These are phyloP conservation scores for Diaporthe ampelina DNA, from an alignment of 2,329 filamentous ascomycete genomes.

Conservation along the genomic window DNA sequence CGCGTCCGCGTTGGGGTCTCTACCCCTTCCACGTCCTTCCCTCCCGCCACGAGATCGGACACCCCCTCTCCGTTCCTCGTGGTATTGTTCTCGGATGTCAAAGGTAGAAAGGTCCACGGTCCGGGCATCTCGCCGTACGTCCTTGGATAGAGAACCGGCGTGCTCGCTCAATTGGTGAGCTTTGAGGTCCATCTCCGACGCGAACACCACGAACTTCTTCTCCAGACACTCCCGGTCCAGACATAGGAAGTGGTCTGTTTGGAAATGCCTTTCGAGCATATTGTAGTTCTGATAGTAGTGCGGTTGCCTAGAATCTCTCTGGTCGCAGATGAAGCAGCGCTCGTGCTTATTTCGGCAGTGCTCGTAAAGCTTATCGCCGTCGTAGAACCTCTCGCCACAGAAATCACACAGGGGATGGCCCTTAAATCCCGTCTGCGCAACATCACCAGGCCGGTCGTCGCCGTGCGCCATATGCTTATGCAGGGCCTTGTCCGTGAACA, in stretches of 20 bases:
- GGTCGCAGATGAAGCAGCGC: constrained; percentile 93
- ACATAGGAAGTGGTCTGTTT: constrained; percentile 88
- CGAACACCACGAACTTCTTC: constrained; percentile 98
- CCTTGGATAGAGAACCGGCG: constrained; percentile 83
- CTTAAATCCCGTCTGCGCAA: constrained; percentile 95
- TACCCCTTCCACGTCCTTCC: constrained; percentile 70
- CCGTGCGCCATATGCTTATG: constrained; percentile 90
- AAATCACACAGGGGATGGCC: constrained; percentile 96
- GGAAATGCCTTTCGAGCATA: constrained; percentile 87
- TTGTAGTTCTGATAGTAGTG: constrained; percentile 95
- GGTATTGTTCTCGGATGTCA: constrained; percentile 81
- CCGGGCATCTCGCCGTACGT: constrained; percentile 84
- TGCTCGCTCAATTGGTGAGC: constrained; percentile 91
- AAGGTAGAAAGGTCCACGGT: constrained; percentile 90
- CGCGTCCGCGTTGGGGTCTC: constrained; percentile 89
- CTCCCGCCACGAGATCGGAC: constrained; percentile 56
- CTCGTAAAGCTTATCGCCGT: constrained; percentile 92
- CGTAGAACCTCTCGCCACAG: constrained; percentile 92
- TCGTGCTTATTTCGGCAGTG: constrained; percentile 97
- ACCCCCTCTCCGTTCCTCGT: constrained; percentile 69
- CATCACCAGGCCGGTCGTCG: constrained; percentile 89
- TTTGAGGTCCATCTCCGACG: constrained; percentile 93
- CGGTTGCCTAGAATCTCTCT: constrained; percentile 76
- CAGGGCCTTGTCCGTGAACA: constrained; percentile 86
- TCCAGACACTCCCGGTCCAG: constrained; percentile 89